Evolutionary conservation across 2,329 filamentous ascomycete genomes (phyloP), one percentile per base, ranked within the genome.

Genomic region (Phoma sp.): DNA sequence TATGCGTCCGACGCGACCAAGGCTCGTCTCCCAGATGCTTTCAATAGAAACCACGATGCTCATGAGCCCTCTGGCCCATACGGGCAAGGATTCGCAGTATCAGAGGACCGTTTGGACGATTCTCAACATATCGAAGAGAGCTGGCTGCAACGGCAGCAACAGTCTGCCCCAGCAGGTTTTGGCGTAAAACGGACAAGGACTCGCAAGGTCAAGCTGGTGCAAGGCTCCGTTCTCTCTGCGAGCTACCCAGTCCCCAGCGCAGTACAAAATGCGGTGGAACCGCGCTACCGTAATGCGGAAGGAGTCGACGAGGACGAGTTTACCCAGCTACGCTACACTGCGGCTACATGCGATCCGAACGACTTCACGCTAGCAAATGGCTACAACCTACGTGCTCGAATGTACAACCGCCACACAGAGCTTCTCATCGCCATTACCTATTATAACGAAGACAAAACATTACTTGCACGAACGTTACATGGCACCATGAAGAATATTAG

Each of bases 401-500:
- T 96, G 93, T 97, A 97, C 80, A 97, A 97, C 83, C 85, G 94
- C 66, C 93, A 96, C 76, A 97, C 94, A 15, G 93, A 97, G 80
- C 81, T 97, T 64, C 84, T 97, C 57, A 96, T 97, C 76, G 94
- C 94, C 68, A 92, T 97, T 68, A 97, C 93, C 60, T 96, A 96
- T 82, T 97, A 97, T 82, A 97, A 97, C 81, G 94, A 97, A 83
- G 94, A 97, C 80, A 97, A 97, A 82, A 86, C 89, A 27, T 82
- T 97, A 63, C 90, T 94, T 33, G 83, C 93, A 43, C 88, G 93
- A 79, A 97, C 94, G 1, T 82, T 97, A 46, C 93, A 97, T 76
- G 92, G 93, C 81, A 92, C 96, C 45, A 97, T 97, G 94, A 92
- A 96, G 76, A 97, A 97, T 17, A 94, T 97, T 67, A 89, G 92